phyloP scores from a whole-genome alignment of 345 rosid genomes.

The Geranium brycei region DNA sequence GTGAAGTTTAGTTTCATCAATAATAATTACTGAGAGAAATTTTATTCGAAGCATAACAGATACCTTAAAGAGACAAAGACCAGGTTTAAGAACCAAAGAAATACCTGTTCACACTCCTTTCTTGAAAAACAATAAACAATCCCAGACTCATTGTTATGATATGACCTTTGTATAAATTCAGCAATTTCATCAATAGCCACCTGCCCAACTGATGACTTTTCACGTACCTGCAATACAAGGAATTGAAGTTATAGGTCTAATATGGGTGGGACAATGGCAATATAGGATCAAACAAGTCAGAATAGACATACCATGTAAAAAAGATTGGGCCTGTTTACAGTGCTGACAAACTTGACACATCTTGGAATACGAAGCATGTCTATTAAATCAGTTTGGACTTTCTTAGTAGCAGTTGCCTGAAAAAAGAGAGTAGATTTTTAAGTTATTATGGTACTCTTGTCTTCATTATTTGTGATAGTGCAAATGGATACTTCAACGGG shows the following conservation, averaged over 20 bases:
- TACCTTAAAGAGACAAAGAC: slow-evolving; percentile 7
- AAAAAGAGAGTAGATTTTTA: slow-evolving; percentile 8
- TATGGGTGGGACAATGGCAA: no score
- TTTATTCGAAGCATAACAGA: background rate
- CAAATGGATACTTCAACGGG: slow-evolving; percentile 2
- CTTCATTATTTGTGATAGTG: background rate
- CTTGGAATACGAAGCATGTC: slow-evolving; percentile 79
- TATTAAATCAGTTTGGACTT: slow-evolving; percentile 77
- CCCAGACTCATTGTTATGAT: slow-evolving; percentile 81
- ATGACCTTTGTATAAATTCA: slow-evolving; percentile 59
- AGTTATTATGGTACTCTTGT: background rate
- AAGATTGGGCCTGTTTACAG: slow-evolving; percentile 91
- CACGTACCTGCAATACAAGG: slow-evolving; percentile 50
- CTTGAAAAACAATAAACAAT: slow-evolving; percentile 92
- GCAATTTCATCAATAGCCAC: slow-evolving; percentile 78
- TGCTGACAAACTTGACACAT: slow-evolving; percentile 76
- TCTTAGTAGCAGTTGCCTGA: slow-evolving; percentile 94
- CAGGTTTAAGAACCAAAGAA: slow-evolving; percentile 6
- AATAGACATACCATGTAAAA: slow-evolving; percentile 52
- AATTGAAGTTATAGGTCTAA: no score
- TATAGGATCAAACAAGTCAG: no score
- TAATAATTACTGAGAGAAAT: background rate
- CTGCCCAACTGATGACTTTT: slow-evolving; percentile 73
- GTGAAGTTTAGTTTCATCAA: no score
- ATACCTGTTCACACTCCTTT: slow-evolving; percentile 93